Evolutionary conservation across 2,329 filamentous ascomycete genomes (phyloP), one percentile per base, ranked within the genome.

Genomic region (Penicillium oxalicum): DNA sequence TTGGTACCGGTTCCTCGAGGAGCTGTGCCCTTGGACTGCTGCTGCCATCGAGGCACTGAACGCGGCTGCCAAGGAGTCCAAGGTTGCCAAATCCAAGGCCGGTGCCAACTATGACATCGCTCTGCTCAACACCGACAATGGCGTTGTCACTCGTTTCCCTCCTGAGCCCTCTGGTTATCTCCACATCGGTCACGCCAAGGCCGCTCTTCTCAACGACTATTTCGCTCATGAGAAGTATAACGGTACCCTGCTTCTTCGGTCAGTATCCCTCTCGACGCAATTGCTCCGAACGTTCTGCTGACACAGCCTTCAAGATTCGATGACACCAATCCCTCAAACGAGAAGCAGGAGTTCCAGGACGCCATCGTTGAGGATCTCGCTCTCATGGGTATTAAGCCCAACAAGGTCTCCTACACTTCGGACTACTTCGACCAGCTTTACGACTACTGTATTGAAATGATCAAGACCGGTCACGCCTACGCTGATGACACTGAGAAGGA

Each of bases 371-470:
- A 95, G 74, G 93, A 98, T 70, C 80, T 96, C 44, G 83, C 84
- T 43, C 79, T 97, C 45, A 89, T 98, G 79, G 91, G 91, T 28
- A 88, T 98, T 70, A 88, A 87, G 72, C 88, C 91, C 24, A 91
- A 96, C 70, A 80, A 80, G 56, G 79, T 91, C 50, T 88, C 88
- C 13, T 94, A 91, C 74, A 96, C 93, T 2, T 94, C 88, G 61
- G 91, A 98, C 74, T 94, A 95, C 77, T 96, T 98, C 69, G 82
- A 96, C 63, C 80, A 91, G 67, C 80, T 98, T 11, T 94, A 95
- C 72, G 84, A 95, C 39, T 86, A 86, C 66, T 88, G 86, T 65
- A 76, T 95, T 60, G 79, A 84, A 62, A 83, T 96, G 66, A 91
- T 98, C 72, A 86, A 86, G 66, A 81, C 86, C 54, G 91, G 91